Conservation (phyloP, 495 filamentous ascomycete species). For the Penicillium cinerascens region DNA sequence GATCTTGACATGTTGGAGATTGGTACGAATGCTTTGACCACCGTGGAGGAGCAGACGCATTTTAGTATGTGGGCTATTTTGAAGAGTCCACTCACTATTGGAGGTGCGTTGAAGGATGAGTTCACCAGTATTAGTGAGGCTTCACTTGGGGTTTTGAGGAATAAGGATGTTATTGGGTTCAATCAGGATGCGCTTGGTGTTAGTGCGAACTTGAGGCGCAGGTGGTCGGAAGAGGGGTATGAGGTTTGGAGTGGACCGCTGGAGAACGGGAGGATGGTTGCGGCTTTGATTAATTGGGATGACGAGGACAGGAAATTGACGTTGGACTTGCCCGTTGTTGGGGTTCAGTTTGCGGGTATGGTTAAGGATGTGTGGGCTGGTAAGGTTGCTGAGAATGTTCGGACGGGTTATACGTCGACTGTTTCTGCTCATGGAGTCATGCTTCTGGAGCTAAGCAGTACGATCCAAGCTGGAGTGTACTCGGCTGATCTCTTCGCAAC, state of each 20-base stretch:
- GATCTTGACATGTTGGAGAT: slow-evolving; percentile 57
- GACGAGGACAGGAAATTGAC: slow-evolving; percentile 35
- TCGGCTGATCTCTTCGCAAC: slow-evolving; percentile 16
- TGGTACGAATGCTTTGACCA: slow-evolving; percentile 35
- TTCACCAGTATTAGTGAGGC: slow-evolving; percentile 24
- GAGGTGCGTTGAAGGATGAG: slow-evolving; percentile 40
- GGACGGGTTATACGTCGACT: slow-evolving; percentile 34
- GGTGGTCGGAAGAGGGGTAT: slow-evolving; percentile 42
- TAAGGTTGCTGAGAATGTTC: slow-evolving; percentile 24
- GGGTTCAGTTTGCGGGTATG: slow-evolving; percentile 34
- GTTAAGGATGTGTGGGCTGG: slow-evolving; percentile 45
- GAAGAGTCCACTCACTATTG: slow-evolving; percentile 55
- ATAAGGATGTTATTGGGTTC: slow-evolving; percentile 49
- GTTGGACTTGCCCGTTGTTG: slow-evolving; percentile 37
- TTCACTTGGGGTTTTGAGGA: slow-evolving; percentile 41
- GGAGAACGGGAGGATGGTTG: slow-evolving; percentile 34
- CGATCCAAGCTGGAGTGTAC: slow-evolving; percentile 26
- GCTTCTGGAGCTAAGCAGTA: slow-evolving; percentile 39
- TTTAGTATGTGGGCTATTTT: slow-evolving; percentile 57
- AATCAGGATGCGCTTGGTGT: slow-evolving; percentile 52
- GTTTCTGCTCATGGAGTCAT: slow-evolving; percentile 43
- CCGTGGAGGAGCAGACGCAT: slow-evolving; percentile 47
- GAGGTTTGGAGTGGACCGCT: slow-evolving; percentile 50
- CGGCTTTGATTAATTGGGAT: slow-evolving; percentile 45
- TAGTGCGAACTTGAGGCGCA: slow-evolving; percentile 33